Evolutionary conservation across 345 rosid genomes (phyloP), one percentile per base, ranked within the genome.

Genomic region (Populus tremula): DNA sequence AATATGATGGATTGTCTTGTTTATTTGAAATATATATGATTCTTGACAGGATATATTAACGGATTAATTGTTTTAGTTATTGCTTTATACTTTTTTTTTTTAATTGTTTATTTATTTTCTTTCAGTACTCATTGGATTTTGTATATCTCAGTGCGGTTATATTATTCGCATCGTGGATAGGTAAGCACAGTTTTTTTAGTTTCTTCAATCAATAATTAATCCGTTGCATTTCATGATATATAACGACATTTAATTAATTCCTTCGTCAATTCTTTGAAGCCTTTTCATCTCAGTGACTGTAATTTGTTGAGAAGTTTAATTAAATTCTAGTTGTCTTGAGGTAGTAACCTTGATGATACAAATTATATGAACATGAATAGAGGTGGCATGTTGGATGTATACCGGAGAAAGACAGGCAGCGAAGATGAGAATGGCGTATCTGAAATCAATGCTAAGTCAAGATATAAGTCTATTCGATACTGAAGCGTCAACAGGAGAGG

Each of bases 361-460:
- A 25, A 21, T 10, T 17, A 4, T n/a, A 59, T 50, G 18, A 21
- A 63, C 14, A 54, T 49, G n/a, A 70, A n/a, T 35, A 96, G 99
- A 96, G 97, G 99, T 96, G 77, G 93, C 90, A 54, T 96, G 98
- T 75, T 96, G 99, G 99, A 96, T 96, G 99, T 90, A 96, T 68
- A 93, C 95, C 0, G 99, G 98, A 56, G 99, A 96, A 74, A 76
- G 99, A 77, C 99, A 93, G 53, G 99, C 97, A 0, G 96, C 96
- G 8, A 93, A 93, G 77, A 90, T 96, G 93, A 91, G 99, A 79
- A 92, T 85, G 97, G 96, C 98, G 5, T 93, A 96, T 86, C 81
- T 96, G 12, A 87, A 88, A 69, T 89, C 97, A 5, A 85, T 93
- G 98, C 80, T 96, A 72, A 92, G 85, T 80, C 99, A 96, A 84